Conservation (phyloP, 2,329 filamentous ascomycete genomes). For the Xylaria sp. region DNA sequence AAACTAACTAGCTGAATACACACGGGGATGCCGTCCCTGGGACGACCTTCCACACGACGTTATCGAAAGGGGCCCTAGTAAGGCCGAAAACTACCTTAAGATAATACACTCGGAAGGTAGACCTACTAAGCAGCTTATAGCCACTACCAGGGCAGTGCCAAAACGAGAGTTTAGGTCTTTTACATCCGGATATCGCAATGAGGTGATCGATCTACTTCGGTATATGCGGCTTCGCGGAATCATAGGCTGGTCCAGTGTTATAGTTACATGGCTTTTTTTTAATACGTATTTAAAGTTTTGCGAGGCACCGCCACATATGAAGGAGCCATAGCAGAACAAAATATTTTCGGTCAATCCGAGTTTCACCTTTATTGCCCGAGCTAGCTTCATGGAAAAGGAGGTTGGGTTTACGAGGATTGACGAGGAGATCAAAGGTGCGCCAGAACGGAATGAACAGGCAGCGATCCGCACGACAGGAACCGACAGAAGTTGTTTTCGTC, state of each 20-base stretch:
- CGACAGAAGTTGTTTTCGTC: background rate
- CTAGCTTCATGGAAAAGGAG: slow-evolving; percentile 17
- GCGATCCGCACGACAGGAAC: slow-evolving; percentile 6
- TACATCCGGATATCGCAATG: background rate
- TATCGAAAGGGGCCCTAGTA: background rate
- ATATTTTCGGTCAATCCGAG: background rate
- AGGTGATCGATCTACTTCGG: background rate
- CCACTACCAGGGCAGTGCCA: background rate
- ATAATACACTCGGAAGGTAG: background rate
- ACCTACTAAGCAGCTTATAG: background rate
- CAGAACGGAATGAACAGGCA: slow-evolving; percentile 11
- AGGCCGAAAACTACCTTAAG: background rate
- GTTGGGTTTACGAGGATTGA: slow-evolving; percentile 2
- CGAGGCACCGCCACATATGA: background rate
- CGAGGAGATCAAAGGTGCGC: slow-evolving; percentile 1
- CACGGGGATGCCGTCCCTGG: too few species aligned
- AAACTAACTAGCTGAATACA: too few species aligned
- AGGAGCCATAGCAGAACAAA: background rate
- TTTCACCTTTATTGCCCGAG: background rate
- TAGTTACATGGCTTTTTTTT: too few species aligned
- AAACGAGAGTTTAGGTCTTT: background rate
- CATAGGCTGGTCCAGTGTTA: background rate
- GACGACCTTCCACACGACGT: too few species aligned
- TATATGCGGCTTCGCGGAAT: background rate
- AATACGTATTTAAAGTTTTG: too few species aligned